Conservation (phyloP, 805 yeast genomes). For the Jamesozyma hellenica region DNA sequence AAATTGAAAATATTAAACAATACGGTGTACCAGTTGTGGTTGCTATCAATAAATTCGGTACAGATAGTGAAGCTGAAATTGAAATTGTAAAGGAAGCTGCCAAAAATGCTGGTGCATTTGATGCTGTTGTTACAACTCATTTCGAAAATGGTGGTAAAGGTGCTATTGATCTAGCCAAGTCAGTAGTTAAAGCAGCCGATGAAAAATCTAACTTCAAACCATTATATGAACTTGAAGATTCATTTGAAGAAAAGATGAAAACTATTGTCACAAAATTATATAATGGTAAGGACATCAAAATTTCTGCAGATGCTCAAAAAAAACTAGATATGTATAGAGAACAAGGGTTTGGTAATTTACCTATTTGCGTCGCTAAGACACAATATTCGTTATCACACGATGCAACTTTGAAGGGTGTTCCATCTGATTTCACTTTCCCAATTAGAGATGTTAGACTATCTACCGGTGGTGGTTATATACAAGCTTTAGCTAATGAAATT, state of each 20-base stretch:
- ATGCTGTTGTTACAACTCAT: constrained; percentile 83
- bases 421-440: constrained; percentile 70
- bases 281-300: constrained; percentile 65
- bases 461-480: constrained; percentile 76
- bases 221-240: constrained; percentile 58
- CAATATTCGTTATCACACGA: constrained; percentile 80
- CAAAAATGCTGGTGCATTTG: constrained; percentile 82
- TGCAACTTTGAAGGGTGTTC: constrained; percentile 74
- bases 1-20: constrained; percentile 71
- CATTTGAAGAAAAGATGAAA: constrained; percentile 56
- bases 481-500: constrained; percentile 78
- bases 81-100: constrained; percentile 73
- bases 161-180: constrained; percentile 72
- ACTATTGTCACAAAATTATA: constrained; percentile 67
- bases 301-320: constrained; percentile 57
- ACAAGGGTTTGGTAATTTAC: constrained; percentile 70
- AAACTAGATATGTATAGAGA: constrained; percentile 57
- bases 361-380: constrained; percentile 78
- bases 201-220: constrained; percentile 42
- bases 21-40: constrained; percentile 91
- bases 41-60: constrained; percentile 79
- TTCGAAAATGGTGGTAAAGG: constrained; percentile 96
- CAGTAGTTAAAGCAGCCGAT: constrained; percentile 65
- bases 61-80: constrained; percentile 75
- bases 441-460: constrained; percentile 71